phyloP scores from a whole-genome alignment of 2,329 filamentous ascomycete species.

The Mycosphaerella arachidis region DNA sequence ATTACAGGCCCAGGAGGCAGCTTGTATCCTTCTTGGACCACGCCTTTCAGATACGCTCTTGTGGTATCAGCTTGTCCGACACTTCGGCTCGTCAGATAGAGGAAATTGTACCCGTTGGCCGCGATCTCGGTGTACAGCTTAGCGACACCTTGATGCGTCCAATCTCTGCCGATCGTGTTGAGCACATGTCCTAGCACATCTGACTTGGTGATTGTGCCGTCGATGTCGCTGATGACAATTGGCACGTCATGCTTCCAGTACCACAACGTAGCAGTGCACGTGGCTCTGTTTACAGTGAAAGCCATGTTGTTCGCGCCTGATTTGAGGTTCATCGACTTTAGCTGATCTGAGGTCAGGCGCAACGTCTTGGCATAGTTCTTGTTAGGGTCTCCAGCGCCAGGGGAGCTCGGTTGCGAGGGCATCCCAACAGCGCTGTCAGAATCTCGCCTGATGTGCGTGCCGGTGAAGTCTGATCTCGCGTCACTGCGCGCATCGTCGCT shows the following conservation, averaged over 20 bases:
- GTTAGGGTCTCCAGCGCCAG: conserved; percentile 61
- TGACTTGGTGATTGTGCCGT: conserved; percentile 92
- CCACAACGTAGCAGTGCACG: conserved; percentile 88
- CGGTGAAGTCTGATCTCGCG: conserved; percentile 36
- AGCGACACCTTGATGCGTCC: conserved; percentile 94
- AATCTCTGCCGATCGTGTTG: conserved; percentile 95
- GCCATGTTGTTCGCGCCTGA: conserved; percentile 88
- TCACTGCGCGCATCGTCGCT: conserved; percentile 70
- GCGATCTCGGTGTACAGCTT: conserved; percentile 96
- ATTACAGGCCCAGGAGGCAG: conserved; percentile 90
- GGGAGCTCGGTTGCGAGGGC: conserved; percentile 54
- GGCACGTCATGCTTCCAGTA: conserved; percentile 88
- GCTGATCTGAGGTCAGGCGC: conserved; percentile 87
- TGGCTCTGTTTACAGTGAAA: conserved; percentile 93
- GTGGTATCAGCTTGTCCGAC: conserved; percentile 92
- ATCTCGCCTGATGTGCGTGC: conserved; percentile 60
- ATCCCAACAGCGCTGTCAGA: conserved; percentile 66
- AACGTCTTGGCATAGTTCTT: conserved; percentile 95
- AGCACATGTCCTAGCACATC: conserved; percentile 69
- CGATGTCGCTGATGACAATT: conserved; percentile 96
- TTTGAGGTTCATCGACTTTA: conserved; percentile 78
- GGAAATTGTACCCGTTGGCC: conserved; percentile 95
- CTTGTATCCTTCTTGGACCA: conserved; percentile 79
- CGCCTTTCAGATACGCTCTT: conserved; percentile 80
- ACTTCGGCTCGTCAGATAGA: conserved; percentile 91